These are phyloP conservation scores for Amanita pseudoporphyria DNA, from an alignment of 768 basidiomycete genomes.

Conservation along the genomic window DNA sequence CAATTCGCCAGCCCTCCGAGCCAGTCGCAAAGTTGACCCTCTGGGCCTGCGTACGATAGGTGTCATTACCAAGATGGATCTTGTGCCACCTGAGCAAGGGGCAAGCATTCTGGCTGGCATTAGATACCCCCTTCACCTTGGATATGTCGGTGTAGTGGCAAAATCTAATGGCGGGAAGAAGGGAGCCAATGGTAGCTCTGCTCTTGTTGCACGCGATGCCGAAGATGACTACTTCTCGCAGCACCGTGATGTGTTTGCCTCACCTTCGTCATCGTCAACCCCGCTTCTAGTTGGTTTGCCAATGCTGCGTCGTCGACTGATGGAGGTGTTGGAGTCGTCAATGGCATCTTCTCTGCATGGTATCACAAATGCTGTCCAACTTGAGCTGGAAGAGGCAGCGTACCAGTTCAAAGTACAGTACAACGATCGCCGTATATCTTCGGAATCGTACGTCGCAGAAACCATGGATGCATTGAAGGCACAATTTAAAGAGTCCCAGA, in stretches of 20 bases:
- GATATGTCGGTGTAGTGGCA: slow-evolving; percentile 94
- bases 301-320: slow-evolving; percentile 80
- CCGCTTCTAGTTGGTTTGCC: slow-evolving; percentile 81
- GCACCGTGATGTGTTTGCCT: slow-evolving; percentile 54
- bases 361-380: slow-evolving; percentile 94
- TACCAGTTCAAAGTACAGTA: slow-evolving; percentile 99
- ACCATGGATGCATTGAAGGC: slow-evolving; percentile 90
- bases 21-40: slow-evolving; percentile 90
- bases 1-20: slow-evolving; percentile 91
- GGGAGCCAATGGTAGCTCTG: slow-evolving; percentile 32
- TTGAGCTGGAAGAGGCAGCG: slow-evolving; percentile 92
- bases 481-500: slow-evolving; percentile 78
- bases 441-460: slow-evolving; percentile 97
- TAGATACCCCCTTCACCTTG: slow-evolving; percentile 93
- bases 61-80: slow-evolving; percentile 98
- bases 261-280: slow-evolving; percentile 32
- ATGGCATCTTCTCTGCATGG: slow-evolving; percentile 95
- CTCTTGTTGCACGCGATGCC: slow-evolving; percentile 39
- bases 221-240: slow-evolving; percentile 62
- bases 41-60: slow-evolving; percentile 93
- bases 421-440: slow-evolving; percentile 89
- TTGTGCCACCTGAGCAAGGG: slow-evolving; percentile 81
- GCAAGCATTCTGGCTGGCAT: slow-evolving; percentile 77
- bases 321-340: slow-evolving; percentile 96
- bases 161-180: slow-evolving; percentile 44